Base-by-base conservation (phyloP, 148 eudicot species). In the Vaccinium corymbosum region DNA sequence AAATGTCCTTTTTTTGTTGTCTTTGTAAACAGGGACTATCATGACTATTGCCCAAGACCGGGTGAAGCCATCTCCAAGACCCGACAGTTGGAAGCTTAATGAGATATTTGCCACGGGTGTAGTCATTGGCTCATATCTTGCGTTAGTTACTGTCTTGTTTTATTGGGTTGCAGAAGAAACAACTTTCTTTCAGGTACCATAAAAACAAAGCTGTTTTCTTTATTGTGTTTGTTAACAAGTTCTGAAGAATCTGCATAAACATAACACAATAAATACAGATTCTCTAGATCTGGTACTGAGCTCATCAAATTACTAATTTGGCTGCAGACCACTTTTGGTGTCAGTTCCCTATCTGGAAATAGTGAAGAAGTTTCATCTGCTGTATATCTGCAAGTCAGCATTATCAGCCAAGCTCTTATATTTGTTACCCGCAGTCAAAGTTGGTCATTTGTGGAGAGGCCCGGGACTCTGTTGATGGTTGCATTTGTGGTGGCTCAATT, bases 351-450 rank as follows among this genome's bases (percentile, higher is more conserved):
- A 10, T 86, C 95, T 17, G 87, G 81, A 62, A 85, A 82, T 83
- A 85, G 90, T 10, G 89, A 93, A 87, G 86, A 93, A 84, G 61
- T 91, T 66, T 93, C 97, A 25, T 95, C 98, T 61, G 98, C 99
- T n/a, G 85, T 97, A 77, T 97, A 97, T 77, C 98, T 97, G 85
- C 99, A 97, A 94, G 99, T 97, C 87, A 97, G 98, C 93, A 97
- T 91, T 52, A 86, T 97, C 77, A 97, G 99, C 85, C 98, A 97
- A 89, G 99, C 99, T 56, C 95, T 97, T 84, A 95, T 97, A 70
- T 97, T 97, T 82, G 98, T 97, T 20, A 97, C 99, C 32, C 90
- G 99, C 79, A 95, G 98, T 68, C 91, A 97, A 83, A 95, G 95
- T 85, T 97, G 95, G 95, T 97, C 99, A 25, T 97, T 86, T 64